A percentile compares a stretch with the other conserved stretches of the same genome.
Evolutionary conservation across 306 rosid genomes (phyloP).

Genomic region (Malus fusca): DNA sequence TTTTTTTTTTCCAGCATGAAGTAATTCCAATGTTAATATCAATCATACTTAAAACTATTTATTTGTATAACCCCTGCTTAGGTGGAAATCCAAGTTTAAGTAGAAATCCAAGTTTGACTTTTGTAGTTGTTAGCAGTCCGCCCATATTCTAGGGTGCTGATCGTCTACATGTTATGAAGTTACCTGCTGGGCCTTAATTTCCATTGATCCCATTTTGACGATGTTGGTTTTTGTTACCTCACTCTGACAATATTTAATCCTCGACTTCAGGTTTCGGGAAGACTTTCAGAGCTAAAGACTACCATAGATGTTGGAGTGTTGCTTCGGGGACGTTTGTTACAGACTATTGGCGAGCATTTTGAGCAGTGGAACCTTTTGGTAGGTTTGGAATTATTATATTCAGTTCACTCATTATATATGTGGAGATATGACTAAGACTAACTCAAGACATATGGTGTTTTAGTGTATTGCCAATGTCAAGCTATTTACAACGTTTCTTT

Average conservation of each 20-base stretch:
- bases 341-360: slow-evolving; percentile 59
- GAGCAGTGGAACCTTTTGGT: slow-evolving; percentile 86
- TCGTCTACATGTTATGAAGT: background rate
- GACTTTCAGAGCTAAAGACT: slow-evolving; percentile 68
- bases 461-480: slow-evolving; percentile 14
- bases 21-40: background rate
- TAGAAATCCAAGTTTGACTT: background rate
- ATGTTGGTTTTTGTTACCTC: background rate
- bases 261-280: slow-evolving; percentile 64
- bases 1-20: background rate
- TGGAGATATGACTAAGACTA: background rate
- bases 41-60: background rate
- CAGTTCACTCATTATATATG: background rate
- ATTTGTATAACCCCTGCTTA: background rate
- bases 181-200: background rate
- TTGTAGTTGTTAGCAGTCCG: background rate
- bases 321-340: slow-evolving; percentile 64
- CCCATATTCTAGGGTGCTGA: background rate
- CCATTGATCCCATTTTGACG: background rate
- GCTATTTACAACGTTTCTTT: slow-evolving; percentile 26
- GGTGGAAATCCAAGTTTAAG: background rate
- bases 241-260: background rate
- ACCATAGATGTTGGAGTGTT: slow-evolving; percentile 69
- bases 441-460: background rate
- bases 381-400: slow-evolving; percentile 15